Evolutionary conservation across 257 asterid species (phyloP).

Genomic region (Solanum piurae): DNA sequence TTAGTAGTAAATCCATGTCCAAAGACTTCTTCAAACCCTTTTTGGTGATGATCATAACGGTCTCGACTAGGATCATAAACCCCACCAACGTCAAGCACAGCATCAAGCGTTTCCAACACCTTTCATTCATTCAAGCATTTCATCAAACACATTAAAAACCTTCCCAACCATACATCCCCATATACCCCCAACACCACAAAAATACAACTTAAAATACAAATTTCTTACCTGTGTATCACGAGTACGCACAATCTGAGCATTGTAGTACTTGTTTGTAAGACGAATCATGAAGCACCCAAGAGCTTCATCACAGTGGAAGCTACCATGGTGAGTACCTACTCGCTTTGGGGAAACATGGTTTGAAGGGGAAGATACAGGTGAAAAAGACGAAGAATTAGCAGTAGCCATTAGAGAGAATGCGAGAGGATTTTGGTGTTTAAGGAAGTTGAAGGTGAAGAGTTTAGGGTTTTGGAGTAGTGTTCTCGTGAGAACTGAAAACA

Average conservation of each 20-base stretch:
- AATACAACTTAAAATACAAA: neutral
- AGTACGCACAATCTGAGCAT: slow-evolving; percentile 13
- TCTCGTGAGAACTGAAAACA: neutral
- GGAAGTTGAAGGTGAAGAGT: neutral
- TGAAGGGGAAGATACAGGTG: slow-evolving; percentile 1
- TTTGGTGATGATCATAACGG: slow-evolving; percentile 33
- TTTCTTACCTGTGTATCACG: slow-evolving; percentile 4
- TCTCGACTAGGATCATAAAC: slow-evolving; percentile 29
- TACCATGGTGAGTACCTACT: slow-evolving; percentile 17
- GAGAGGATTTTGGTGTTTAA: neutral
- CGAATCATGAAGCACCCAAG: slow-evolving; percentile 18
- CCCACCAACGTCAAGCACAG: slow-evolving; percentile 36
- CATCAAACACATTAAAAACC: neutral
- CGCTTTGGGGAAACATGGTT: neutral
- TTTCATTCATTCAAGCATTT: neutral
- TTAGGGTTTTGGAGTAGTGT: neutral
- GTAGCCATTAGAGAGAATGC: neutral
- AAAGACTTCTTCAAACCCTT: slow-evolving; percentile 14
- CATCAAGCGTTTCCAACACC: slow-evolving; percentile 19
- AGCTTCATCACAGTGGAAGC: slow-evolving; percentile 21
- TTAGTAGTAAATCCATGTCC: slow-evolving; percentile 17
- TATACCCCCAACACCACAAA: neutral
- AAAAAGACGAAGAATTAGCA: neutral
- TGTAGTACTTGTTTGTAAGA: slow-evolving; percentile 6
- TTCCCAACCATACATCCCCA: neutral